These are phyloP conservation scores for Trifolium pratense DNA, from an alignment of 306 rosid species.

Conservation along the genomic window DNA sequence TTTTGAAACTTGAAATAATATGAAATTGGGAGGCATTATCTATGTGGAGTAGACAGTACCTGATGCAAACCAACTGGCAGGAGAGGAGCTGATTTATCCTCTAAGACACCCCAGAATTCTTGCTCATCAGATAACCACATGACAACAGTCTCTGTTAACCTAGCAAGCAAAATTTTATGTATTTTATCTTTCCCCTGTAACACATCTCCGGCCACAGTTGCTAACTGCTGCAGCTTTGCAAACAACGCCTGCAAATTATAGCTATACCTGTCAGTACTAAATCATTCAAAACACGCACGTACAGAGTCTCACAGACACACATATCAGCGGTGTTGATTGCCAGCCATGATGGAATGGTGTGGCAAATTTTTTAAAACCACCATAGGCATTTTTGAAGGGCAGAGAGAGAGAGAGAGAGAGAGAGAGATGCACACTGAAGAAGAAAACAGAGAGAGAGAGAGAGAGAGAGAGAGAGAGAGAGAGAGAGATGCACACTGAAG, in stretches of 20 bases:
- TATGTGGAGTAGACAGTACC: conserved; percentile 55
- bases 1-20: conserved; percentile 15
- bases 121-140: conserved; percentile 98
- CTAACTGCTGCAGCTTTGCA: conserved; percentile 87
- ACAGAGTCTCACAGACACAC: too few species aligned
- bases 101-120: conserved; percentile 92
- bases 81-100: conserved; percentile 72
- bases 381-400: too few species aligned
- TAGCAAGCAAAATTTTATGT: conserved; percentile 93
- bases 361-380: too few species aligned
- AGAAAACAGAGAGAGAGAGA: too few species aligned
- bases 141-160: conserved; percentile 94
- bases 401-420: too few species aligned
- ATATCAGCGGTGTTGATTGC: too few species aligned
- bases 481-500: background rate
- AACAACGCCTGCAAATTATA: conserved; percentile 78
- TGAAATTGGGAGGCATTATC: conserved; percentile 18
- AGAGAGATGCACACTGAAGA: too few species aligned
- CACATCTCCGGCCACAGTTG: conserved; percentile 95
- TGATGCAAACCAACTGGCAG: conserved; percentile 85
- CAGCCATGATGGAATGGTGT: too few species aligned
- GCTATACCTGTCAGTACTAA: conserved; percentile 36
- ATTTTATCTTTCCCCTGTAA: conserved; percentile 86
- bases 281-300: too few species aligned
- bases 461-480: background rate